Conservation (phyloP, 139 green algal species). For the Ettlia oleoabundans region DNA sequence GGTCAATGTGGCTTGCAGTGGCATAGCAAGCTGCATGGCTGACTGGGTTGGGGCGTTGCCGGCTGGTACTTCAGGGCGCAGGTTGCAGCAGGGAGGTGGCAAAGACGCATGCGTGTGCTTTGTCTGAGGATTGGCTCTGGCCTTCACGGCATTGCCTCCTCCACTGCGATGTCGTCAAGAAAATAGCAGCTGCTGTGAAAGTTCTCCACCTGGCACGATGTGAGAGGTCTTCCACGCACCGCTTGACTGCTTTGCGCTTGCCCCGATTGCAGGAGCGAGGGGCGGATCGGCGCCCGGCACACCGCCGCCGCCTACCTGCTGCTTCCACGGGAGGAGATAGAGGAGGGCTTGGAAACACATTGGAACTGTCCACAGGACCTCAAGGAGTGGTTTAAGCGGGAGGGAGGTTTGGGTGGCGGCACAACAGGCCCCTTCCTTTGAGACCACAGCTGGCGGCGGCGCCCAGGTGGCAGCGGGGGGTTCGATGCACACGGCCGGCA, state of each 20-base stretch:
- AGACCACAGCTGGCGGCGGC: not conserved
- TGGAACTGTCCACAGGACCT: conserved; percentile 42
- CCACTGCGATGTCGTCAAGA: no score
- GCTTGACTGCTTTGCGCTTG: not conserved
- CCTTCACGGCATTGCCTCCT: no score
- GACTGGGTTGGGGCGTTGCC: not conserved
- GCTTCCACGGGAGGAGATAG: conserved; percentile 44
- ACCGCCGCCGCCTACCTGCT: conserved; percentile 40
- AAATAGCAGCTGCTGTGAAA: no score
- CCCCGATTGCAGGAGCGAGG: conserved; percentile 36
- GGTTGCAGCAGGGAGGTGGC: no score
- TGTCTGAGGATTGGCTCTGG: no score
- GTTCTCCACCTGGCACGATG: no score
- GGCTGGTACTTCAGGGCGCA: not conserved
- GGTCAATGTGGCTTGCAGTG: not conserved
- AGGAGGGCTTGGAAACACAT: conserved; percentile 41
- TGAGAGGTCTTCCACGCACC: no score
- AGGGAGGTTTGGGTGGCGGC: conserved; percentile 41
- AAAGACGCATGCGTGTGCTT: no score
- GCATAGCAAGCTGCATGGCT: not conserved
- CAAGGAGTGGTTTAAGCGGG: conserved; percentile 39
- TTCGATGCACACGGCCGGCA: no score
- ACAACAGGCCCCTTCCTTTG: conserved; percentile 37
- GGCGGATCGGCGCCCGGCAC: conserved; percentile 21
- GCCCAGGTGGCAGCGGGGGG: no score